Evolutionary conservation across 2,329 filamentous ascomycete species (phyloP).

Genomic region (Phyllosticta capitalensis): DNA sequence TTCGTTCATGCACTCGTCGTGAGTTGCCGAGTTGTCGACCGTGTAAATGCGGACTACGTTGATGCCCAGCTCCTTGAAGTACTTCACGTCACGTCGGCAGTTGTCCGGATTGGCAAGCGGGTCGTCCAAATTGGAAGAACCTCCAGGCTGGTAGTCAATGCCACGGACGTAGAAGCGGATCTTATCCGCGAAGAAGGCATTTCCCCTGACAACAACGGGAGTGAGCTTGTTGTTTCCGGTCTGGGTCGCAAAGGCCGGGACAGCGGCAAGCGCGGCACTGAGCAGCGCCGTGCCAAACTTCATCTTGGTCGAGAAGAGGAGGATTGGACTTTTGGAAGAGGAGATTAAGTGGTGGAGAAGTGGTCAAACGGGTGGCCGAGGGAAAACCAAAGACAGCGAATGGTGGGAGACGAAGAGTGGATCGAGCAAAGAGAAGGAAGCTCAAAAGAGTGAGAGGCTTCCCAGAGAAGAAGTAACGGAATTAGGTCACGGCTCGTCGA

Average conservation of each 20-base stretch:
- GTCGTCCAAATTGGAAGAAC: slow-evolving; percentile 55
- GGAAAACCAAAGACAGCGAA: neutral
- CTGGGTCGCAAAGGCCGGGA: slow-evolving; percentile 29
- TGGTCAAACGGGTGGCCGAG: neutral
- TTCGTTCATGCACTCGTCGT: slow-evolving; percentile 76
- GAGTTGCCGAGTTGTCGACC: slow-evolving; percentile 73
- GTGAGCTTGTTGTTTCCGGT: slow-evolving; percentile 37
- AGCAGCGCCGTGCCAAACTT: slow-evolving; percentile 43
- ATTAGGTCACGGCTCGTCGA: neutral
- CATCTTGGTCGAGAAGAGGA: slow-evolving; percentile 35
- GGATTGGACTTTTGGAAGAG: too few species aligned
- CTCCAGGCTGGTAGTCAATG: slow-evolving; percentile 58
- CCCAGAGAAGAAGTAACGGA: slow-evolving; percentile 5
- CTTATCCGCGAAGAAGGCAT: slow-evolving; percentile 55
- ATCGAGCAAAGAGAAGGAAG: slow-evolving; percentile 2
- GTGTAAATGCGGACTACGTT: slow-evolving; percentile 92
- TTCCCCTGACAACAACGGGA: slow-evolving; percentile 53
- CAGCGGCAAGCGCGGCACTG: slow-evolving; percentile 37
- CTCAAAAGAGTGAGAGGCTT: slow-evolving; percentile 11
- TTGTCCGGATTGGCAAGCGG: slow-evolving; percentile 61
- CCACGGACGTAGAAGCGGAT: slow-evolving; percentile 53
- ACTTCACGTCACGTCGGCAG: slow-evolving; percentile 70
- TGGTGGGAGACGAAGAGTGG: neutral
- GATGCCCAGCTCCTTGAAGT: slow-evolving; percentile 78
- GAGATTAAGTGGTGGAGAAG: neutral